phyloP scores from a whole-genome alignment of 2,329 filamentous ascomycete species.

The Clarireedia monteithiana region DNA sequence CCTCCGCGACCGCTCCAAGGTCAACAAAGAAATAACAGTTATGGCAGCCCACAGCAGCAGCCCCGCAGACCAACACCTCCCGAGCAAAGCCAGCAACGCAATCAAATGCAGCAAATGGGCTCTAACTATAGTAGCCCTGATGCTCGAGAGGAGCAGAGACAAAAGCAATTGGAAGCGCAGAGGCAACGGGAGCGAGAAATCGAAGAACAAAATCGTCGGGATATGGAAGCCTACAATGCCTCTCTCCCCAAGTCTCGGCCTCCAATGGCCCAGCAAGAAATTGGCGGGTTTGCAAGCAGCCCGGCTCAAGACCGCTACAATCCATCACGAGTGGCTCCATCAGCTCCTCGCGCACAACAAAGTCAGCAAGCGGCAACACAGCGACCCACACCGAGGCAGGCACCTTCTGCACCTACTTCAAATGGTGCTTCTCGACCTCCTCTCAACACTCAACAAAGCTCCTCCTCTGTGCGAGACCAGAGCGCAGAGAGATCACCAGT shows the following conservation, averaged over 20 bases:
- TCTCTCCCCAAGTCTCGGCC: constrained; percentile 75
- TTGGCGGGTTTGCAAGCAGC: constrained; percentile 54
- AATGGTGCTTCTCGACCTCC: constrained; percentile 36
- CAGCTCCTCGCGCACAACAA: constrained; percentile 55
- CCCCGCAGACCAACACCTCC: constrained; percentile 37
- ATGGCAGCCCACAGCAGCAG: constrained; percentile 25
- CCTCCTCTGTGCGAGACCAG: constrained; percentile 34
- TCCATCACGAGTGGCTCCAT: constrained; percentile 75
- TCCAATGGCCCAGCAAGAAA: constrained; percentile 81
- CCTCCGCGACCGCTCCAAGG: constrained; percentile 58
- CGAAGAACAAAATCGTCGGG: constrained; percentile 62
- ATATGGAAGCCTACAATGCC: constrained; percentile 83
- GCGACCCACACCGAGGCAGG: constrained; percentile 61
- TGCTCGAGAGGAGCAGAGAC: constrained; percentile 44
- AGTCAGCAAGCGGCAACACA: constrained; percentile 36
- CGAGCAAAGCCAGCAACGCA: constrained; percentile 33
- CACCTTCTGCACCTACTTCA: constrained; percentile 61
- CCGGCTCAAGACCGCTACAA: constrained; percentile 62
- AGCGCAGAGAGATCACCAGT: too few species aligned
- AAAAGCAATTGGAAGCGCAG: constrained; percentile 54
- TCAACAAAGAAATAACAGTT: constrained; percentile 37
- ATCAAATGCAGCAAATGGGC: constrained; percentile 51
- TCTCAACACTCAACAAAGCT: constrained; percentile 42
- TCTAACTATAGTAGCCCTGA: constrained; percentile 46
- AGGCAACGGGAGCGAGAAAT: constrained; percentile 45